Conservation (phyloP, 805 yeast species). For the Torulaspora quercuum region DNA sequence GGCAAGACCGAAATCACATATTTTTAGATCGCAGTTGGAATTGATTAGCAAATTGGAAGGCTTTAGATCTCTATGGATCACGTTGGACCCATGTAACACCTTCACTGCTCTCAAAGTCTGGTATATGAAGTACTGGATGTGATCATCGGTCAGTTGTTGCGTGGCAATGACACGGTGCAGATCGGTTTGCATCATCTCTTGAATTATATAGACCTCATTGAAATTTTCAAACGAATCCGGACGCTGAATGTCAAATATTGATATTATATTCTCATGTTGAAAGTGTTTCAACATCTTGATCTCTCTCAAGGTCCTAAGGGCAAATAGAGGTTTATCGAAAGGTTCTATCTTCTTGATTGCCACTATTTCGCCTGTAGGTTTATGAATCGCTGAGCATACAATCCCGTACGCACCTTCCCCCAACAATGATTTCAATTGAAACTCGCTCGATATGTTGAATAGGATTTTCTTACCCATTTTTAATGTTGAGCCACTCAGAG, state of each 20-base stretch:
- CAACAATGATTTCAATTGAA: slow-evolving; percentile 76
- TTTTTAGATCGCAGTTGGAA: slow-evolving; percentile 88
- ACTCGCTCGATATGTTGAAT: slow-evolving; percentile 84
- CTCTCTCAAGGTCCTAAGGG: slow-evolving; percentile 85
- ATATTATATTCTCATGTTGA: slow-evolving; percentile 89
- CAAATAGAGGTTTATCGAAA: slow-evolving; percentile 83
- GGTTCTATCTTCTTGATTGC: slow-evolving; percentile 95
- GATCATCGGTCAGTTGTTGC: slow-evolving; percentile 84
- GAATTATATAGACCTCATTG: slow-evolving; percentile 83
- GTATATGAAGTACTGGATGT: slow-evolving; percentile 87
- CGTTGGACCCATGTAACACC: slow-evolving; percentile 90
- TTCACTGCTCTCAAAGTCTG: slow-evolving; percentile 88
- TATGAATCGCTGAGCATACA: slow-evolving; percentile 84
- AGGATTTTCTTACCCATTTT: slow-evolving; percentile 46
- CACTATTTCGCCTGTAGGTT: slow-evolving; percentile 82
- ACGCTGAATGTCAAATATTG: slow-evolving; percentile 82
- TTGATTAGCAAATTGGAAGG: slow-evolving; percentile 84
- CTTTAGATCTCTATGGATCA: slow-evolving; percentile 87
- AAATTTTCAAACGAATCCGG: slow-evolving; percentile 74
- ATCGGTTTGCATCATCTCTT: slow-evolving; percentile 87
- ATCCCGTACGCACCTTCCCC: slow-evolving; percentile 98
- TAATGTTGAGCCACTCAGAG: background rate
- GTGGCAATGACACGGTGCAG: slow-evolving; percentile 76
- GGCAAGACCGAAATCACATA: slow-evolving; percentile 94
- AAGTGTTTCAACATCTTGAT: slow-evolving; percentile 84